Evolutionary conservation across 768 basidiomycete genomes (phyloP).

Genomic region (Agrocybe pediades): DNA sequence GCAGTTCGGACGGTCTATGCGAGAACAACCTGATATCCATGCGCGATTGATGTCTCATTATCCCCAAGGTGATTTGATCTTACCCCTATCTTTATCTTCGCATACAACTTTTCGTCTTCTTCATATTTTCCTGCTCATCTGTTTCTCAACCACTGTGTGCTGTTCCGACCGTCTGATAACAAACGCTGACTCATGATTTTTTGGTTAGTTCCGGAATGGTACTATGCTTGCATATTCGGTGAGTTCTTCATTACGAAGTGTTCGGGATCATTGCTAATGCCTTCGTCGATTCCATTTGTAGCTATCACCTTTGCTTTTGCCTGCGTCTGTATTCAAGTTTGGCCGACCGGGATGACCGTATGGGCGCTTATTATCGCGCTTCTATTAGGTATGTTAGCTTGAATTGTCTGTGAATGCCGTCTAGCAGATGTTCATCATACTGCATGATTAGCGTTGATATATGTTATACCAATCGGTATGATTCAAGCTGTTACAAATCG

Average conservation of each 20-base stretch:
- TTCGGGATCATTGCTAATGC: neutral
- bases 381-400: constrained; percentile 36
- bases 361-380: constrained; percentile 65
- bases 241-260: constrained; percentile 8
- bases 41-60: constrained; percentile 60
- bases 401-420: neutral
- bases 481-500: constrained; percentile 84
- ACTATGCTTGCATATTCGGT: constrained; percentile 57
- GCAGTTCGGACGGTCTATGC: constrained; percentile 50
- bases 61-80: constrained; percentile 35
- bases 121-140: neutral
- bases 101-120: neutral
- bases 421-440: neutral
- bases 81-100: neutral
- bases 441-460: constrained; percentile 42
- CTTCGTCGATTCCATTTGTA: constrained; percentile 10
- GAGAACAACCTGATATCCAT: constrained; percentile 63
- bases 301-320: constrained; percentile 62
- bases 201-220: constrained; percentile 60
- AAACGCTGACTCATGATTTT: constrained; percentile 14
- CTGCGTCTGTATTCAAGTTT: constrained; percentile 59
- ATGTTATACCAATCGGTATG: constrained; percentile 75
- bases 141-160: neutral
- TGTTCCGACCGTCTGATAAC: neutral
- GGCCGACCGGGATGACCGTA: constrained; percentile 68